These are phyloP conservation scores for Acrodontium crateriforme DNA, from an alignment of 2,329 filamentous ascomycete genomes.

Conservation along the genomic window DNA sequence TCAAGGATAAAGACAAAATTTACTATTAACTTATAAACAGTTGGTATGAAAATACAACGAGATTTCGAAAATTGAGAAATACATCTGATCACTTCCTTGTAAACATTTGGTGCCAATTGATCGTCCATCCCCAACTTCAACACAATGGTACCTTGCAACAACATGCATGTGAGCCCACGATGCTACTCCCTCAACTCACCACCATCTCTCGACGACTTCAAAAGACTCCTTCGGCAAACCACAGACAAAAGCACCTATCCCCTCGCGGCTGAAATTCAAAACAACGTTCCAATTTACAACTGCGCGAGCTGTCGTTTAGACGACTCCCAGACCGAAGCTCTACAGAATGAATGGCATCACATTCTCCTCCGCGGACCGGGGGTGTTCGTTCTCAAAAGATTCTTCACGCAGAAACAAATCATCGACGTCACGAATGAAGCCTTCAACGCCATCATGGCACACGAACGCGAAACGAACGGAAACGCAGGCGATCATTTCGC, in stretches of 20 bases:
- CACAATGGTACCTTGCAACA: too few species aligned
- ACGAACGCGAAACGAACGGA: conserved; percentile 24
- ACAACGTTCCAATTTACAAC: conserved; percentile 45
- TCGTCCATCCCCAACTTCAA: too few species aligned
- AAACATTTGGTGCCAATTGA: too few species aligned
- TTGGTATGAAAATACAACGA: too few species aligned
- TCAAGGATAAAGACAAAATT: too few species aligned
- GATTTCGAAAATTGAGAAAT: too few species aligned
- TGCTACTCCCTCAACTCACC: conserved; percentile 7
- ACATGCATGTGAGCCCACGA: conserved; percentile 9
- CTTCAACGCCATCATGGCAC: conserved; percentile 36
- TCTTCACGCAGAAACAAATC: conserved; percentile 32
- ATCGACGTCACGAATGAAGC: conserved; percentile 35
- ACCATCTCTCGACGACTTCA: conserved; percentile 13
- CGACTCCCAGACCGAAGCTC: conserved; percentile 18
- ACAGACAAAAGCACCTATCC: conserved; percentile 29
- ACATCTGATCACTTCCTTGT: too few species aligned
- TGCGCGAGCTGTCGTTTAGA: conserved; percentile 26
- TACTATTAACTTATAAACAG: too few species aligned
- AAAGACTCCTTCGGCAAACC: conserved; percentile 9
- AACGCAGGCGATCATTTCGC: conserved; percentile 49
- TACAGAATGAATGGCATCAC: conserved; percentile 49
- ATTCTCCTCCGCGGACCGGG: conserved; percentile 44
- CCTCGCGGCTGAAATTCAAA: conserved; percentile 29
- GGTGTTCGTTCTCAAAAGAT: conserved; percentile 42